Base-by-base conservation (phyloP, 495 filamentous ascomycete genomes). In the Penicillium atrosanguineum region DNA sequence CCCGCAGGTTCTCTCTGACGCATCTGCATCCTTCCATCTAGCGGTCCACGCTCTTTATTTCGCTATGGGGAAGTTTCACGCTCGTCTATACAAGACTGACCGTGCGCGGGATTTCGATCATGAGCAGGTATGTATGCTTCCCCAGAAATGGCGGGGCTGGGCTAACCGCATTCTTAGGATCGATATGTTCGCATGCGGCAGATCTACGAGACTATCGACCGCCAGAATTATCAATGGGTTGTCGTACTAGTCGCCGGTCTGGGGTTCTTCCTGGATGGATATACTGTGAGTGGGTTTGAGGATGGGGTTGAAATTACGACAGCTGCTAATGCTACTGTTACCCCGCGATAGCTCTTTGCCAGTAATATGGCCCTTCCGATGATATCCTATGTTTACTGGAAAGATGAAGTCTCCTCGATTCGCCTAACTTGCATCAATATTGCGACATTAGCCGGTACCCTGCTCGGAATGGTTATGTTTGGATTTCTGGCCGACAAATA, bases 261-360 rank as follows among this genome's bases (percentile, higher is more conserved):
- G 1, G 85, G 85, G 16, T 88, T 88, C 60, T 80, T 88, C 47
- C 84, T 85, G 9, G 84, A 86, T 68, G 83, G 82, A 55, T 87
- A 87, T 54, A 83, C 82, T 36, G 86, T 91, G 46, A 48, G 70
- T 66, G 18, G 4, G 31, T 8, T 8, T 6, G 12, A 19, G n/a
- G 9, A 16, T 20, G 37, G 0, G 1, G 12, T 19, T 1, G 6
- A 4, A 3, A 3, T 14, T 16, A 43, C 4, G 21, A 40, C 41
- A 40, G 31, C n/a, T 15, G 18, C 53, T 61, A 29, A 61, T 26
- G 19, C 14, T 38, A 0, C 9, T 8, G 14, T 34, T 34, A 39
- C n/a, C 31, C 19, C 34, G 19, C 7, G 9, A 16, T 40, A 81
- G 78, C 62, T 81, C 15, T 88, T 88, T 57, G 81, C 82, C 19